phyloP scores from a whole-genome alignment of 345 rosid genomes.

The Arabis alpina region DNA sequence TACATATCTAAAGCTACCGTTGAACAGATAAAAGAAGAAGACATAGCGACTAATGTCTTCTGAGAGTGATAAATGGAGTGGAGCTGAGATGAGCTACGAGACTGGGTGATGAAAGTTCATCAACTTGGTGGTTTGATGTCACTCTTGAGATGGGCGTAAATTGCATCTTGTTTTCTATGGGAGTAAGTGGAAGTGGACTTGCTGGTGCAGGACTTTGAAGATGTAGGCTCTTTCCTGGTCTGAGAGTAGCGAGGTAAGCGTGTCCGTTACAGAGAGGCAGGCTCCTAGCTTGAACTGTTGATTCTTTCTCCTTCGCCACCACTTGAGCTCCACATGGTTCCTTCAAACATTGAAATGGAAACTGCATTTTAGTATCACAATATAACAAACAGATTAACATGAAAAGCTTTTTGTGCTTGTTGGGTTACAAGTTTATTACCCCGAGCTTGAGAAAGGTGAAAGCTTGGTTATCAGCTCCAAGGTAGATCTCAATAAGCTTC shows the following conservation, averaged over 20 bases:
- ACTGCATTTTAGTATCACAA: constrained; percentile 5
- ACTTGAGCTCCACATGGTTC: constrained; percentile 61
- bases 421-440: constrained; percentile 41
- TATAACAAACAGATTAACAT: constrained; percentile 1
- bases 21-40: constrained; percentile 28
- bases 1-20: constrained; percentile 23
- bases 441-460: constrained; percentile 63
- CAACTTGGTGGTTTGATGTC: constrained; percentile 45
- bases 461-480: constrained; percentile 58
- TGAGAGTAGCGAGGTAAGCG: constrained; percentile 59
- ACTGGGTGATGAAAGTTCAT: constrained; percentile 50
- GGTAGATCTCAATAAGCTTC: constrained; percentile 73
- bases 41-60: constrained; percentile 45
- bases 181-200: constrained; percentile 58
- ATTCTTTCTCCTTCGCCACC: constrained; percentile 61
- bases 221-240: constrained; percentile 48
- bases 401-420: constrained; percentile 15
- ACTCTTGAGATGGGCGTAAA: constrained; percentile 44
- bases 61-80: constrained; percentile 59
- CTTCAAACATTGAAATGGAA: constrained; percentile 48
- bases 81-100: constrained; percentile 55
- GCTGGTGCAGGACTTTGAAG: constrained; percentile 39
- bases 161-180: constrained; percentile 64
- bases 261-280: constrained; percentile 56
- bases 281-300: constrained; percentile 48